These are phyloP conservation scores for Phytophthora sansomeana DNA, from an alignment of 352 stramenopile species.

Conservation along the genomic window DNA sequence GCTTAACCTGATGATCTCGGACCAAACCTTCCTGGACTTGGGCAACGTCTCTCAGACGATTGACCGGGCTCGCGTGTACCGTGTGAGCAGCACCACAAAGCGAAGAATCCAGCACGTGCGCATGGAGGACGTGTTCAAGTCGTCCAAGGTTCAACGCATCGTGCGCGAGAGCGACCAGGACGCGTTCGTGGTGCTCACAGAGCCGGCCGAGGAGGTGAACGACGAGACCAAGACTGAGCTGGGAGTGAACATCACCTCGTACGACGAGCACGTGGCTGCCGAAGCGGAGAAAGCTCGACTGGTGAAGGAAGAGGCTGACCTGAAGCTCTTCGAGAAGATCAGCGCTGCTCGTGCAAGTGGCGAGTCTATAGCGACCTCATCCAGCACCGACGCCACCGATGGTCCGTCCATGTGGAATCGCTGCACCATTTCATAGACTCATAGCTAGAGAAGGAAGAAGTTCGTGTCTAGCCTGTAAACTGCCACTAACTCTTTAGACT, in stretches of 20 bases:
- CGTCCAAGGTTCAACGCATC: slow-evolving; percentile 71
- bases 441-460: slow-evolving; percentile 31
- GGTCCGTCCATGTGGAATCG: slow-evolving; percentile 53
- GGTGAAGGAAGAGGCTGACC: slow-evolving; percentile 38
- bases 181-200: slow-evolving; percentile 60
- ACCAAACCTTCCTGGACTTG: slow-evolving; percentile 69
- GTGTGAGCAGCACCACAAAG: slow-evolving; percentile 67
- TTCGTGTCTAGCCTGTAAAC: slow-evolving; percentile 22
- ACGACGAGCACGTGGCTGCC: slow-evolving; percentile 57
- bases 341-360: slow-evolving; percentile 19
- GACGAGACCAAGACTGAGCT: slow-evolving; percentile 42
- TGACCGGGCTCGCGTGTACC: slow-evolving; percentile 70
- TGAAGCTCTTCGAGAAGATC: slow-evolving; percentile 46
- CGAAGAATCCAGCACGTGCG: slow-evolving; percentile 67
- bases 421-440: slow-evolving; percentile 68
- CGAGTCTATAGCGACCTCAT: neutral
- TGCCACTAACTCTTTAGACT: neutral
- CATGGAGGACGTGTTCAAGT: slow-evolving; percentile 73
- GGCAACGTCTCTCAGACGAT: slow-evolving; percentile 63
- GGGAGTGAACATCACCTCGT: slow-evolving; percentile 59
- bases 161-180: slow-evolving; percentile 70
- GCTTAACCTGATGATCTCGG: slow-evolving; percentile 85
- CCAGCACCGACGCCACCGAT: slow-evolving; percentile 14
- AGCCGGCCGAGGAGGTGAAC: slow-evolving; percentile 40
- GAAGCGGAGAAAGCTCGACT: slow-evolving; percentile 35